Evolutionary conservation across 176 grass and related monocot species (phyloP), one percentile per base, ranked within the genome.

Genomic region (Metroxylon sagu): DNA sequence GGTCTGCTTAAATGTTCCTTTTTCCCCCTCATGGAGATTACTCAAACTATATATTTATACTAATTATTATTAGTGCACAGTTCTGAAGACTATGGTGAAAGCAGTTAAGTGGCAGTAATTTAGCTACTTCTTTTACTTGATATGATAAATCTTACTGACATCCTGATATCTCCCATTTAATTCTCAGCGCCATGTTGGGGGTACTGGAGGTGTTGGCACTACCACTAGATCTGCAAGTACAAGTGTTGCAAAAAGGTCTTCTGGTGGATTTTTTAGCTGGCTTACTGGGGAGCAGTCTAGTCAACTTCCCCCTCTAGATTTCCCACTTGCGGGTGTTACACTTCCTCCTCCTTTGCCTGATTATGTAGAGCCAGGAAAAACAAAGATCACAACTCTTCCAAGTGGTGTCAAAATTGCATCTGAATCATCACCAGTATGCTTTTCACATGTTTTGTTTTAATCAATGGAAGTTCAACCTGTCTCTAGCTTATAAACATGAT

Each of bases 361-460:
- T 59, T 81, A 77, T 67, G 69, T 84, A 55, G 80, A 77, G 57
- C 85, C 53, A 51, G 51, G 77, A 29, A 84, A 80, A 65, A 89
- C 80, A 63, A 77, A 80, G 51, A 74, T 89, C 55, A 89, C 80
- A 17, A 89, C 85, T 53, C 85, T 89, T 80, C 77, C 85, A 74
- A 89, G 80, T 80, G 85, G 85, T 18, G 54, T 84, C 69, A 89
- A 80, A 56, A 80, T 89, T 63, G 85, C 85, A 61, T 89, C 80
- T 0, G 80, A 84, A 50, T 74, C 77, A 17, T 84, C 77, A 25
- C 52, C 48, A 31, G 80, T 84, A 89, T 71, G 75, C 12, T 26
- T 74, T 56, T 19, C 53, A 56, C 23, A 19, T 56, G 53, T 56
- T 56, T 56, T 56, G 21, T 23, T 56, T 25, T 23, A 19, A 56